Percentiles rank a stretch among this genome's conserved stretches.
Evolutionary conservation across 805 yeast genomes (phyloP).

Genomic region (Kluyveromyces starmeri): DNA sequence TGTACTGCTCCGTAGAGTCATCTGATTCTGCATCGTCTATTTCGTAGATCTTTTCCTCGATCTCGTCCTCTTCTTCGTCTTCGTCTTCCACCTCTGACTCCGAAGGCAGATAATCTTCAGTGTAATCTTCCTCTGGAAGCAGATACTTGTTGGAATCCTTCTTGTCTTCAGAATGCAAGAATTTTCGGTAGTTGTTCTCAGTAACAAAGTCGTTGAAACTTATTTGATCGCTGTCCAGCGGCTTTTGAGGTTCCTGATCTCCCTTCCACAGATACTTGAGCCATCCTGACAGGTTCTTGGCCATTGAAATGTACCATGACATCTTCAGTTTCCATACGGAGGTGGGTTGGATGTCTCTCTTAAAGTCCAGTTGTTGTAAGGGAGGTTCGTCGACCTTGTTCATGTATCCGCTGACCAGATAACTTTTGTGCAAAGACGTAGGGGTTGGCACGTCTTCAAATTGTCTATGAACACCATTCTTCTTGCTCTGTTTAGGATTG

Average conservation of each 20-base stretch:
- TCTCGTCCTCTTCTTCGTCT: slow-evolving; percentile 26
- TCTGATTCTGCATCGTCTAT: slow-evolving; percentile 17
- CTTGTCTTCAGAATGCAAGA: slow-evolving; percentile 12
- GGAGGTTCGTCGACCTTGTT: slow-evolving; percentile 13
- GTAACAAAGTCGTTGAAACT: slow-evolving; percentile 20
- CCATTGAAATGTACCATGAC: not conserved
- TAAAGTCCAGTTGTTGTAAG: slow-evolving; percentile 8
- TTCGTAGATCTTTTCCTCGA: slow-evolving; percentile 24
- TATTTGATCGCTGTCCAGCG: no score
- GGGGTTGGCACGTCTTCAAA: slow-evolving; percentile 18
- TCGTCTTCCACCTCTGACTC: slow-evolving; percentile 11
- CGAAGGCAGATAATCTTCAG: slow-evolving; percentile 26
- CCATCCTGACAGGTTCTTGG: not conserved
- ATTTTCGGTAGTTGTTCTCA: slow-evolving; percentile 20
- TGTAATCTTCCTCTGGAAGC: slow-evolving; percentile 33
- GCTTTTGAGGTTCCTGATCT: not conserved
- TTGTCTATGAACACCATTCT: slow-evolving; percentile 22
- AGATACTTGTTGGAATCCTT: slow-evolving; percentile 22
- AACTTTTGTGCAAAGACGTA: slow-evolving; percentile 12
- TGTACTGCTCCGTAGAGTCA: slow-evolving; percentile 6
- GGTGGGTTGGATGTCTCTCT: not conserved
- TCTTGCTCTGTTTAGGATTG: slow-evolving; percentile 15
- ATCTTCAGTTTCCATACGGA: slow-evolving; percentile 1
- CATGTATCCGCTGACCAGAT: slow-evolving; percentile 18
- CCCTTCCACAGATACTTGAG: not conserved